phyloP scores from a whole-genome alignment of 208 protist species.

The Trypanosoma theileri region DNA sequence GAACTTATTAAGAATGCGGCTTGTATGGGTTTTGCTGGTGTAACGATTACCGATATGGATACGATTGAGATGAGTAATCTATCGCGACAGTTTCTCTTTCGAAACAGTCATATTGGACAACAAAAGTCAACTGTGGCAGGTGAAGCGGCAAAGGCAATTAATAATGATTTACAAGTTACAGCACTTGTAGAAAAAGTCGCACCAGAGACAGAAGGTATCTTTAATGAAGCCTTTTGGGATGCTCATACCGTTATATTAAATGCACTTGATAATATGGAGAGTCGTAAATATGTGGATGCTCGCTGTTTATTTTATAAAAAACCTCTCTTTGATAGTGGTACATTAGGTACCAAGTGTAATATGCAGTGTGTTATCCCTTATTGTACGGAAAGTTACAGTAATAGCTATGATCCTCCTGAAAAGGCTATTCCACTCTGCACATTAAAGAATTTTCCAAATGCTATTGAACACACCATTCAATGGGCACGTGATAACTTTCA shows the following conservation, averaged over 20 bases:
- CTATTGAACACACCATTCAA: slow-evolving; percentile 99
- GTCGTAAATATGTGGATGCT: slow-evolving; percentile 95
- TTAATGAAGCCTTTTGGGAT: slow-evolving; percentile 96
- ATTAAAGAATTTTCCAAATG: slow-evolving; percentile 99
- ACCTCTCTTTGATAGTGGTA: slow-evolving; percentile 99
- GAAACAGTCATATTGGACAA: slow-evolving; percentile 93
- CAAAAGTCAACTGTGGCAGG: slow-evolving; percentile 96
- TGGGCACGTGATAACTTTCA: slow-evolving; percentile 93
- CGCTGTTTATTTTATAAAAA: slow-evolving; percentile 96
- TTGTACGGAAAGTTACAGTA: slow-evolving; percentile 98
- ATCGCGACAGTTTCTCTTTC: slow-evolving; percentile 99
- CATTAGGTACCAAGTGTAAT: slow-evolving; percentile 99
- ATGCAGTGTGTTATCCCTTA: slow-evolving; percentile 96
- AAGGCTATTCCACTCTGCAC: slow-evolving; percentile 99
- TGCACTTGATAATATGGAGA: slow-evolving; percentile 99
- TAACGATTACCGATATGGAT: slow-evolving; percentile 99
- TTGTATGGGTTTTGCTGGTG: slow-evolving; percentile 95
- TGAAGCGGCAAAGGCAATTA: slow-evolving; percentile 92
- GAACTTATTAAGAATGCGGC: slow-evolving; percentile 99
- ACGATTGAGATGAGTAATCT: slow-evolving; percentile 99
- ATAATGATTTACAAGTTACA: slow-evolving; percentile 85
- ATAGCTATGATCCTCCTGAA: slow-evolving; percentile 97
- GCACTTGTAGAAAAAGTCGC: slow-evolving; percentile 92
- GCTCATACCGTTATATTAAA: slow-evolving; percentile 95
- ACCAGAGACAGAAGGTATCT: slow-evolving; percentile 94